Evolutionary conservation across 306 rosid species (phyloP), one percentile per base, ranked within the genome.

Genomic region (barrel medic (Medicago truncatula)): DNA sequence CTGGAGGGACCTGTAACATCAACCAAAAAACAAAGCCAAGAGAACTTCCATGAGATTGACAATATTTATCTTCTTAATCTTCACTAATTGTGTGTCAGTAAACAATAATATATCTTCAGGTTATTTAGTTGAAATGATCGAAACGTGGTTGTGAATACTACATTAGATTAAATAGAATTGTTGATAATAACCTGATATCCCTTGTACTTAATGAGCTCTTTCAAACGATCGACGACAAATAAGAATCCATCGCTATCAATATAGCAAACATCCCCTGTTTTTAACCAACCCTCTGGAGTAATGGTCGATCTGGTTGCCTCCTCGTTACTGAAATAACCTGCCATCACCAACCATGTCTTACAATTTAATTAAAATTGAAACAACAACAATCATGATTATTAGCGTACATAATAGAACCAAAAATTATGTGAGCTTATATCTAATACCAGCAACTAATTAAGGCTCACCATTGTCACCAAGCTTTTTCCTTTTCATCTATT

Each of bases 181-280:
- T 43, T 40, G 31, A 28, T 28, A 28, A 28, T 28, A 60, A 60
- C 98, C 97, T 94, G 98, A 87, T 88, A 92, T 36, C 97, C 98
- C 83, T 92, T 90, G 85, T 94, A 94, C 57, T 94, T 94, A 16
- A 94, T 94, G 12, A 94, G 95, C 88, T 94, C 98, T 76, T 94
- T 94, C 78, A 94, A 67, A 59, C 98, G 82, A 85, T 94, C 98
- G 3, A 94, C 97, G 34, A 94, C 82, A 67, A 94, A 94, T 75
- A 94, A 76, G 76, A 83, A 92, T n/a, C 98, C 97, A 74, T 92
- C 97, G 14, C 54, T 85, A 63, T 94, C 96, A 9, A 94, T 79
- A 76, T 85, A 92, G 84, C 98, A 94, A 31, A 92, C 79, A 79
- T 94, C 98, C 11, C 98, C 97, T 8, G 98, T 92, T 83, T 87